Evolutionary conservation across 148 eudicot genomes (phyloP), one percentile per base, ranked within the genome.

Genomic region (Rhododendron vialii): DNA sequence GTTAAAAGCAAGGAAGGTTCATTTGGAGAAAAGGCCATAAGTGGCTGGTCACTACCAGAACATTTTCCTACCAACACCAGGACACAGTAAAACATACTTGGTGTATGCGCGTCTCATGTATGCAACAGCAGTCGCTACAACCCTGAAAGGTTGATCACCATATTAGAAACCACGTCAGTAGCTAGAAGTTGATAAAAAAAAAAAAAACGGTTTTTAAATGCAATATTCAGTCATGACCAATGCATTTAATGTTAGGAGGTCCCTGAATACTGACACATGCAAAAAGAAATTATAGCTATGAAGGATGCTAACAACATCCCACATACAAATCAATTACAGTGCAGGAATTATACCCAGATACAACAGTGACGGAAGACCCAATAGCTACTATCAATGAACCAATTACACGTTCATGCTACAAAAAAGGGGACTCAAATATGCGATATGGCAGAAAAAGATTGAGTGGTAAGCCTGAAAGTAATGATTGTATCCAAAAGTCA

Each of bases 41-140:
- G 57, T 26, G 45, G 20, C 5, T 48, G 65, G 17, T 48, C 41
- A 69, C 24, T 51, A 48, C 3, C 30, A 84, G 5, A 20, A 22
- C 47, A 85, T 53, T 43, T 61, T 85, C 55, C 5, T 85, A 20
- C 77, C 38, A 20, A 24, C 20, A 20, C 18, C 38, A 65, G 38
- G 57, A 47, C 74, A 13, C 22, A 20, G 7, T 80, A 43, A 24
- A 20, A 20, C 48, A 59, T 94, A 97, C 99, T 91, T 95, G 90
- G 92, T 87, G 80, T 94, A 97, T 33, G 94, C 95, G 73, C 98
- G 99, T 87, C 99, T 94, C 98, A 97, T 95, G 86, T 97, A 95
- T 28, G 98, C 88, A 85, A 97, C 93, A 82, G 98, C 99, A 87
- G 99, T 94, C 84, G 98, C 99, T 81, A 97, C 98, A 76, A 97